phyloP scores from a whole-genome alignment of 75 land plant genomes.

The Cunninghamia lanceolata region DNA sequence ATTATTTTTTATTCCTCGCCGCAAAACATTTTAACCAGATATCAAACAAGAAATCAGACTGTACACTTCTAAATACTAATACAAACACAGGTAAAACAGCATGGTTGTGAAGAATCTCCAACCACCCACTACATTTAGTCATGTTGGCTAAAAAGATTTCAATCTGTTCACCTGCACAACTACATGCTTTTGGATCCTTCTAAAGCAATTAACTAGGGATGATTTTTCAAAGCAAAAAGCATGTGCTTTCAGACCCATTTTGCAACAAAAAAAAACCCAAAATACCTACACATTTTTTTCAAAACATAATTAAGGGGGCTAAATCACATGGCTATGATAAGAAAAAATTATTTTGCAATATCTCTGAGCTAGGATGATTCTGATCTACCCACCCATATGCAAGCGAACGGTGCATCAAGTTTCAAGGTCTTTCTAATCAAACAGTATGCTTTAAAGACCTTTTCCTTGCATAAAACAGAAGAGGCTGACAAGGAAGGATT shows the following conservation, averaged over 20 bases:
- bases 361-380: no score
- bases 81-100: background rate
- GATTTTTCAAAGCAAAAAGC: background rate
- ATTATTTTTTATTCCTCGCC: background rate
- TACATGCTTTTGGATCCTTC: background rate
- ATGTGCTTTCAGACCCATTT: background rate
- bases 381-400: no score
- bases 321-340: no score
- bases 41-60: background rate
- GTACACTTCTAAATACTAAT: background rate
- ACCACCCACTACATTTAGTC: background rate
- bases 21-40: background rate
- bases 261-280: background rate
- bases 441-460: no score
- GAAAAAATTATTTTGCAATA: no score
- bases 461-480: no score
- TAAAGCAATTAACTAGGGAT: background rate
- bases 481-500: no score
- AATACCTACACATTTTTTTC: background rate
- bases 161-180: background rate
- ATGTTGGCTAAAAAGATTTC: background rate
- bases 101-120: background rate
- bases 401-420: no score
- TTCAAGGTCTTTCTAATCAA: no score
- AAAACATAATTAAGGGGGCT: no score